These are phyloP conservation scores for Cucurbita moschata DNA, from an alignment of 306 rosid species.

Conservation along the genomic window DNA sequence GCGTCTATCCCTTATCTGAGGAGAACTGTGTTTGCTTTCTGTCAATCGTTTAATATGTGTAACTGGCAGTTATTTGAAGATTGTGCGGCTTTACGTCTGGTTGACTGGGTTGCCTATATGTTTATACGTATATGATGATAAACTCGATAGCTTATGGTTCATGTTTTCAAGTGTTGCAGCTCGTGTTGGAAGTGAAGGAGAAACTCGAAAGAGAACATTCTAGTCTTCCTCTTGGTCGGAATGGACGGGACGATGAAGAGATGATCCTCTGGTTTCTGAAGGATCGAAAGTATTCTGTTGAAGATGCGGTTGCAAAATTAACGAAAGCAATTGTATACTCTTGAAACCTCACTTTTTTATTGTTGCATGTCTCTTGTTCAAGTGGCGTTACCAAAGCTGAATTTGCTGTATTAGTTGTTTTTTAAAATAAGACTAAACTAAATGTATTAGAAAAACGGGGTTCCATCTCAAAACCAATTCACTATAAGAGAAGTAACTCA, in stretches of 20 bases:
- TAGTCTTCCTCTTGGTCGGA: slow-evolving; percentile 59
- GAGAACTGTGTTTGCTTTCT: background rate
- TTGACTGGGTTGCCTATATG: background rate
- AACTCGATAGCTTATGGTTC: background rate
- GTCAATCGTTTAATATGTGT: background rate
- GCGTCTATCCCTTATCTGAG: too few species aligned
- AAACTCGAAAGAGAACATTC: slow-evolving; percentile 50
- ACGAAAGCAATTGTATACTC: slow-evolving; percentile 63
- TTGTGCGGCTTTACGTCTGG: background rate
- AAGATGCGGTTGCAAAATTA: slow-evolving; percentile 53
- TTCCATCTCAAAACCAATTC: too few species aligned
- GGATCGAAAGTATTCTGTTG: slow-evolving; percentile 63
- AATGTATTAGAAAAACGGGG: background rate
- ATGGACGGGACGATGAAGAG: slow-evolving; percentile 97
- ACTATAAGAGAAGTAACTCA: too few species aligned
- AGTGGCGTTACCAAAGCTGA: background rate
- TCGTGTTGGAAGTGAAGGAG: slow-evolving; percentile 68
- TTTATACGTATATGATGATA: background rate
- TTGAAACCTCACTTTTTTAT: background rate
- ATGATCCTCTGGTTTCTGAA: slow-evolving; percentile 88
- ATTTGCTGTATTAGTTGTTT: background rate
- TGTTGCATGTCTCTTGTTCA: background rate
- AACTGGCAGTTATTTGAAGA: background rate
- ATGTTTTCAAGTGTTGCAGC: slow-evolving; percentile 26
- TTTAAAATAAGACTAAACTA: background rate